phyloP scores from a whole-genome alignment of 768 basidiomycete genomes.

The Pulveroboletus ravenelii region DNA sequence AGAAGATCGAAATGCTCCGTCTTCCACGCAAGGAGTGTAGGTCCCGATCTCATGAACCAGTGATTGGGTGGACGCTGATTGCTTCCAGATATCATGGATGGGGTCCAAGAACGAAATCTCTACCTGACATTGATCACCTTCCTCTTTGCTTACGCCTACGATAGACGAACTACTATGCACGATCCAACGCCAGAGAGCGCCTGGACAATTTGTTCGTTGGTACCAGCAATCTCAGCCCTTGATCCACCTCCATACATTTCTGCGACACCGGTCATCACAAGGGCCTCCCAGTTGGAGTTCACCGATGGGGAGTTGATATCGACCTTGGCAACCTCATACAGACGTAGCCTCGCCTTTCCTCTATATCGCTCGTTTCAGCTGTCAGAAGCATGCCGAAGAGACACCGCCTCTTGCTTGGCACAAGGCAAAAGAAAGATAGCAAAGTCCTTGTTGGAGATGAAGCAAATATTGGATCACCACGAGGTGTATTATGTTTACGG shows the following conservation, averaged over 20 bases:
- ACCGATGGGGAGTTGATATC: slow-evolving; percentile 44
- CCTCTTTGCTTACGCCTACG: slow-evolving; percentile 79
- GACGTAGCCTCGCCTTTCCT: slow-evolving; percentile 72
- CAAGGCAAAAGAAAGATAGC: slow-evolving; percentile 59
- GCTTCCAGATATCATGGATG: slow-evolving; percentile 54
- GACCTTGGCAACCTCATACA: slow-evolving; percentile 59
- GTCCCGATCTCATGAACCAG: slow-evolving; percentile 10
- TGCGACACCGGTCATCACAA: slow-evolving; percentile 10
- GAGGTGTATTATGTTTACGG: slow-evolving; percentile 87
- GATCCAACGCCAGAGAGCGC: slow-evolving; percentile 87
- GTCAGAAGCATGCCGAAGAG: slow-evolving; percentile 61
- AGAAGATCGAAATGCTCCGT: slow-evolving; percentile 60
- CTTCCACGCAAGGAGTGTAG: slow-evolving; percentile 52
- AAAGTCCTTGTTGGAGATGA: slow-evolving; percentile 68
- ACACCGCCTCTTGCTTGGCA: slow-evolving; percentile 54
- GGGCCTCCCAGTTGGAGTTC: slow-evolving; percentile 25
- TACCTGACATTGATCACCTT: slow-evolving; percentile 68
- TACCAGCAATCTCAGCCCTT: slow-evolving; percentile 78
- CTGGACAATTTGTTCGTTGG: slow-evolving; percentile 75
- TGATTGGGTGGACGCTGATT: not conserved
- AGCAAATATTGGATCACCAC: slow-evolving; percentile 70
- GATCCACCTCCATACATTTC: slow-evolving; percentile 56
- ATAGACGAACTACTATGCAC: slow-evolving; percentile 67
- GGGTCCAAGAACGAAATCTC: slow-evolving; percentile 51
- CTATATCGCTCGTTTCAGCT: slow-evolving; percentile 75